Evolutionary conservation across 306 rosid genomes (phyloP), one percentile per base, ranked within the genome.

Genomic region (Medicago ruthenica): DNA sequence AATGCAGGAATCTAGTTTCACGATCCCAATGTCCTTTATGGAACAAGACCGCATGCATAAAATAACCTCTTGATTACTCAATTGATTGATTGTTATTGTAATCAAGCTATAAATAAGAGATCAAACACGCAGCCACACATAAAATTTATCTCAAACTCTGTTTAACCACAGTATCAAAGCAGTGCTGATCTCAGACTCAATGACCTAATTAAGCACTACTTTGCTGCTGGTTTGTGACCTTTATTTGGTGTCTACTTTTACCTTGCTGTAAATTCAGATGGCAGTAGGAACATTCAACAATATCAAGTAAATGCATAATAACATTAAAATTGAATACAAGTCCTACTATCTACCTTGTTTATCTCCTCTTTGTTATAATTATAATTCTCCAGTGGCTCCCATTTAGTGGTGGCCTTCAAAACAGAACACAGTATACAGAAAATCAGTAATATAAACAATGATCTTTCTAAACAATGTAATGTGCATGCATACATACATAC

Each of bases 331-430:
- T 55, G 76, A 62, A 73, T 44, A 73, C 80, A 50, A 62, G 12
- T 37, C 60, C 64, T 45, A 54, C 70, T 54, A 34, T 59, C 73
- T 81, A 90, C 96, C 98, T 91, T 94, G 87, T 91, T 94, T 88
- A 94, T 91, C 91, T 91, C 98, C 76, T 94, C 98, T 74, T 90
- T 87, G 79, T 94, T 94, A 65, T 89, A 91, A 70, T 76, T 84
- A 78, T 82, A 94, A 74, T 55, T 87, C 85, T 89, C 93, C 85
- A 90, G 53, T 12, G 85, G 91, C 86, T 87, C 86, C 86, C 87
- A 88, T 42, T 91, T 69, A 64, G 81, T 10, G 18, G 85, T 0
- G 40, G 90, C 88, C 98, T 94, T 71, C 86, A 71, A 71, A 77
- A 80, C 39, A 69, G 61, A 81, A 82, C 48, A 81, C n/a, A 70